Evolutionary conservation across 306 rosid genomes (phyloP).

Genomic region (Cucumis hystrix): DNA sequence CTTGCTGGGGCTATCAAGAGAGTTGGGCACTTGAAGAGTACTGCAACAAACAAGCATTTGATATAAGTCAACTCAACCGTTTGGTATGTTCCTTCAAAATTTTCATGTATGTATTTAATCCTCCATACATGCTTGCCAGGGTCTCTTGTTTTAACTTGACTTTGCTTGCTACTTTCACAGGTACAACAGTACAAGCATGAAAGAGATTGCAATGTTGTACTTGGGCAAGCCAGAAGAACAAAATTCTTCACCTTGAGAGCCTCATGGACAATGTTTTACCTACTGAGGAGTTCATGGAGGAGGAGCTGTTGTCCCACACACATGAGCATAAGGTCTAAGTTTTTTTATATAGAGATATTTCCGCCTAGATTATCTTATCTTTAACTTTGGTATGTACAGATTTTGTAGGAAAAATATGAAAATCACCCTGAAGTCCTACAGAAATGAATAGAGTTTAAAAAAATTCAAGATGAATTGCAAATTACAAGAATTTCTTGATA

Average conservation of each 20-base stretch:
- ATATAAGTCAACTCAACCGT: too few species aligned
- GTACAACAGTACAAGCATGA: constrained; percentile 82
- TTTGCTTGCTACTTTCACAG: constrained; percentile 30
- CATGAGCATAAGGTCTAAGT: constrained; percentile 62
- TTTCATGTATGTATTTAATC: neutral
- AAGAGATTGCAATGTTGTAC: constrained; percentile 69
- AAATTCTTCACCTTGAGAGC: constrained; percentile 75
- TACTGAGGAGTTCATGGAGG: constrained; percentile 68
- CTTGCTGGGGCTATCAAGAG: too few species aligned
- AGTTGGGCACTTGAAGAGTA: too few species aligned
- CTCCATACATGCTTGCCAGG: constrained; percentile 2
- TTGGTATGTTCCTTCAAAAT: constrained; percentile 39
- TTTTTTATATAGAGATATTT: constrained; percentile 1
- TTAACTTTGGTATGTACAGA: too few species aligned
- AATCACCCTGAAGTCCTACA: too few species aligned
- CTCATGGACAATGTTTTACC: constrained; percentile 88
- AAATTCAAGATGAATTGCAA: too few species aligned
- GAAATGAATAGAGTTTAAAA: too few species aligned
- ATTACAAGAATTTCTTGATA: too few species aligned
- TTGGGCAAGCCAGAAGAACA: constrained; percentile 82
- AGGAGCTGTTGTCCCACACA: constrained; percentile 48
- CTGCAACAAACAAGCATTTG: too few species aligned
- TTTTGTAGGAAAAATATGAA: too few species aligned
- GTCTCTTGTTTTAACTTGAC: constrained; percentile 16
- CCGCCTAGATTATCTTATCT: neutral